A percentile compares a stretch with the other conserved stretches of the same genome.
Evolutionary conservation across 2,329 filamentous ascomycete species (phyloP).

Genomic region (Neonectria ditissima): DNA sequence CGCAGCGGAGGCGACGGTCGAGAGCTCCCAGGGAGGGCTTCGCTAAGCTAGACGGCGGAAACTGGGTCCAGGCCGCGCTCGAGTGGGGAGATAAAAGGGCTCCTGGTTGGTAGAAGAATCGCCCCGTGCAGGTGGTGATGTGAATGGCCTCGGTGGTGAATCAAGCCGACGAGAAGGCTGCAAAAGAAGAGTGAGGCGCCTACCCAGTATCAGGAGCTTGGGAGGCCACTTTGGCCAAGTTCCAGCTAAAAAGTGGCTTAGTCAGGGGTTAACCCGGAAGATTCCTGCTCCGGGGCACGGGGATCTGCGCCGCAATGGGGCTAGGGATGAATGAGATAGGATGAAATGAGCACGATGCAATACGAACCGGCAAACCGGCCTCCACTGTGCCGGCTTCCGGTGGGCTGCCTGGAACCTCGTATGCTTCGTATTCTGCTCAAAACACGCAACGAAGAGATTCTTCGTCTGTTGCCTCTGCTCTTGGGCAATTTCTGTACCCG

Average conservation of each 20-base stretch:
- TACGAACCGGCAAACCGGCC: not conserved
- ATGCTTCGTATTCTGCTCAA: not conserved
- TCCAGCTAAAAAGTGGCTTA: conserved; percentile 38
- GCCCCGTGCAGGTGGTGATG: conserved; percentile 2
- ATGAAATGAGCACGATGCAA: not conserved
- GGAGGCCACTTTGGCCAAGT: conserved; percentile 43
- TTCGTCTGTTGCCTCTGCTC: not conserved
- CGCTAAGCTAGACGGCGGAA: conserved; percentile 2
- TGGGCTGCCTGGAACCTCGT: not conserved
- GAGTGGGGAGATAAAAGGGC: not conserved
- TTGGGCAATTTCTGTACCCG: not conserved
- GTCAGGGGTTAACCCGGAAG: conserved; percentile 38
- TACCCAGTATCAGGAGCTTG: conserved; percentile 43
- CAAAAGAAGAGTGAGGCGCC: conserved; percentile 35
- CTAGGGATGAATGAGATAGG: not conserved
- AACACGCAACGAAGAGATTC: not conserved
- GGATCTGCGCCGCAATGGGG: not conserved
- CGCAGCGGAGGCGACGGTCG: conserved; percentile 28
- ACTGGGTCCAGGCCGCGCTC: conserved; percentile 2
- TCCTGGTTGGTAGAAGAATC: conserved; percentile 10
- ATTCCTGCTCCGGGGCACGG: conserved; percentile 27
- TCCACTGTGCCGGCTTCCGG: not conserved
- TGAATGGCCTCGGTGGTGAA: conserved; percentile 26
- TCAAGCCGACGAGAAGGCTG: conserved; percentile 37
- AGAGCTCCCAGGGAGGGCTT: conserved; percentile 19